Base-by-base conservation (phyloP, 805 yeast genomes). In the Debaryomyces tyrocola region DNA sequence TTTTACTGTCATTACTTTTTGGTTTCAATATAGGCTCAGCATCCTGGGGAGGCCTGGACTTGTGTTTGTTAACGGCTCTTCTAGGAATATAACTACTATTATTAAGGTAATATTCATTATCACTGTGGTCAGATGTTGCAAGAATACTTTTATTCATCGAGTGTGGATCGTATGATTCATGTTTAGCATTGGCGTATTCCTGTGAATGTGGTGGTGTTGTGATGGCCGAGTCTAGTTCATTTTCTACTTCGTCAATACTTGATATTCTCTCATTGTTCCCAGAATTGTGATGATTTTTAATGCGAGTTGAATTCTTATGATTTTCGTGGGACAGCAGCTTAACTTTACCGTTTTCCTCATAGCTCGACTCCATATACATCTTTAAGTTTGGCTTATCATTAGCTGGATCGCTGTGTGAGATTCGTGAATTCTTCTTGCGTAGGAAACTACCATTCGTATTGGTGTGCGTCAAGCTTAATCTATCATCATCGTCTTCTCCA, bases 171-270 rank as follows among this genome's bases (percentile, higher is more conserved):
- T 27, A 24, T 20, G 44, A 20, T 40, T 40, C 33, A 29, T 42
- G 40, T 8, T 35, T 33, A 18, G 38, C 3, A 12, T 49, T 18
- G 35, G 51, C 37, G 20, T 50, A 40, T 43, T 61, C 64, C 43
- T 53, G 58, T 24, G 72, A 66, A 10, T 50, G 58, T 1, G 74
- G 73, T 3, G 72, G 72, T 2, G 72, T 62, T 3, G 73, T 67
- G 8, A 54, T 52, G 14, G 71, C 70, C 9, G 69, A 59, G n/a
- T 40, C 53, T 14, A 44, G 48, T 8, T 50, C 51, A n/a, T 41
- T 18, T 14, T 33, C 24, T 24, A 24, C 4, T 24, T 24, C 27
- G 24, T 43, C 21, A 36, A 21, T 35, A 17, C 34, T 31, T 6
- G 34, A 12, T 9, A 31, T 31, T 6, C 34, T 12, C 7, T 31